Evolutionary conservation across 1,284 basidiomycete species (phyloP), one percentile per base, ranked within the genome.

Genomic region (Tilletiaria anomala): DNA sequence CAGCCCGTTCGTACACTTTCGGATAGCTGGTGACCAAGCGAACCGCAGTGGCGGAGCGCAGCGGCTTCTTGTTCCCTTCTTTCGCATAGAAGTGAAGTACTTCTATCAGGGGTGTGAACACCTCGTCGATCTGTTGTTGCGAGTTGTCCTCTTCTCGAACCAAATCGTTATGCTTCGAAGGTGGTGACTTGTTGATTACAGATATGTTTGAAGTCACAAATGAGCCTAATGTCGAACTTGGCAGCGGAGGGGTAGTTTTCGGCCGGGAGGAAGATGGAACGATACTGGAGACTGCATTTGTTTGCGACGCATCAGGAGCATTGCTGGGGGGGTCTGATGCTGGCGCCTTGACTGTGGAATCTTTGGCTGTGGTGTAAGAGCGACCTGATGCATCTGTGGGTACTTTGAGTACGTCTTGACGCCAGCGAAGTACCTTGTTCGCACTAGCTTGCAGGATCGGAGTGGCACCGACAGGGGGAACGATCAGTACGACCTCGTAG

Each of bases 391-490:
- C 47, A 41, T 56, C 51, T 3, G 39, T 37, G 23, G 53, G 44
- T 5, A 61, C 37, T 12, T 54, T 54, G n/a, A 61, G 49, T 4
- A 61, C 58, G 26, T 61, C 58, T 32, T 57, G 54, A n/a, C 58
- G 43, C 58, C 58, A 61, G 3, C 52, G 44, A 32, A 58, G 40
- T 18, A 55, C 52, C n/a, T 45, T 35, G 32, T 58, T 56, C 24
- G 58, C 58, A 2, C 48, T 51, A 6, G 56, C 56, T 39, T 61
- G 50, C 10, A 61, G 50, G 31, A 58, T 61, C 5, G 56, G 56
- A 4, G 51, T 46, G 12, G 56, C 56, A 29, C 54, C 56, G 14
- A 58, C 51, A 12, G 58, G 58, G 2, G 58, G 58, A 1, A 48
- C 50, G 16, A 61, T 48, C 32, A 61, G 56, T 3, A 57, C 45